Evolutionary conservation across 768 basidiomycete species (phyloP).

Genomic region (Leucogyrophana mollusca): DNA sequence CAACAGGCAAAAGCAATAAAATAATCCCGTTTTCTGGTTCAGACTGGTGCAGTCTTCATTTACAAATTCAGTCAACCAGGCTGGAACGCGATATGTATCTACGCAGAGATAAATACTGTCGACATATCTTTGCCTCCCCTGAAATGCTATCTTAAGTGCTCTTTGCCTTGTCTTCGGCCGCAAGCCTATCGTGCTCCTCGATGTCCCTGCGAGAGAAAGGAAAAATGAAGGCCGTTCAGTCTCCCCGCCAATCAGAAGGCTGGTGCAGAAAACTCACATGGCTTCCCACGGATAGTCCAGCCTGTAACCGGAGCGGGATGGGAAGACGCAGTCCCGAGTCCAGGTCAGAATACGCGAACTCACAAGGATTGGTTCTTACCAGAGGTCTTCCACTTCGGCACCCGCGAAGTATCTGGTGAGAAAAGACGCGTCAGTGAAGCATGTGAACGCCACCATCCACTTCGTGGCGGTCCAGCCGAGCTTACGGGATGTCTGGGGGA

Average conservation of each 20-base stretch:
- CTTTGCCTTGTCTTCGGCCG: conserved; percentile 39
- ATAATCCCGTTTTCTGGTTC: neutral
- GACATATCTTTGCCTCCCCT: no score
- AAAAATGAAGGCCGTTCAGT: conserved; percentile 7
- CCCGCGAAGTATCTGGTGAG: conserved; percentile 73
- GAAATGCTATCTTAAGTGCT: conserved; percentile 15
- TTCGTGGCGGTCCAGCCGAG: neutral
- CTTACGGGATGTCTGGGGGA: conserved; percentile 64
- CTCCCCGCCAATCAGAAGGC: neutral
- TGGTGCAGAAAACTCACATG: conserved; percentile 41
- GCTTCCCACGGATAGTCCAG: conserved; percentile 87
- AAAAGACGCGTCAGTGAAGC: conserved; percentile 1
- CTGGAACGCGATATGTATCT: no score
- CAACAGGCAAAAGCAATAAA: conserved; percentile 7
- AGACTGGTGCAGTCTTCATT: no score
- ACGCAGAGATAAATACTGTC: no score
- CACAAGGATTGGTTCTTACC: conserved; percentile 43
- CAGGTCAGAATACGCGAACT: conserved; percentile 12
- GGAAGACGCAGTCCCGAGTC: conserved; percentile 1
- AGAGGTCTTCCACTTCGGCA: conserved; percentile 68
- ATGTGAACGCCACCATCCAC: conserved; percentile 3
- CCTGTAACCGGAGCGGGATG: conserved; percentile 39
- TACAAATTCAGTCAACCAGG: no score
- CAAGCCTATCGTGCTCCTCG: conserved; percentile 70
- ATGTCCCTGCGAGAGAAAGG: conserved; percentile 52